phyloP scores from a whole-genome alignment of 2,329 filamentous ascomycete species.

The Fragosphaeria purpurea region DNA sequence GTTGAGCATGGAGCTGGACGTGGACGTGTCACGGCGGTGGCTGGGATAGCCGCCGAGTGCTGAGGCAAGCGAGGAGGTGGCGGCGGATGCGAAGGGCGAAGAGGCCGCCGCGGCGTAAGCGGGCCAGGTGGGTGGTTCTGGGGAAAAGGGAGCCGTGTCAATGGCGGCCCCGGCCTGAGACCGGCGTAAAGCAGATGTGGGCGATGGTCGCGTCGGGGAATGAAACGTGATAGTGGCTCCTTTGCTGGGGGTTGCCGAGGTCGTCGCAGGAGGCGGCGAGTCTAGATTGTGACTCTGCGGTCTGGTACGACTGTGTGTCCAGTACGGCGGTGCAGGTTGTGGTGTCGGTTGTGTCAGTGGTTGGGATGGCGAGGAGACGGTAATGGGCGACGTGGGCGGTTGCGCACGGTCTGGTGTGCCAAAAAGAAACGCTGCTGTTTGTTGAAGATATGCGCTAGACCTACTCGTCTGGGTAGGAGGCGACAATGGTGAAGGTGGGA shows the following conservation, averaged over 20 bases:
- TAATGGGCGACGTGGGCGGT: neutral
- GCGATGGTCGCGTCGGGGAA: too few species aligned
- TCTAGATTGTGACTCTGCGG: neutral
- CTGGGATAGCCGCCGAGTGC: neutral
- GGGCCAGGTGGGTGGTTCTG: too few species aligned
- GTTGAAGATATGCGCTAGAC: too few species aligned
- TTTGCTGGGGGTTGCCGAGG: neutral
- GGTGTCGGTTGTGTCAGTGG: neutral
- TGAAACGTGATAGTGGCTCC: too few species aligned
- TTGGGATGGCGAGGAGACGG: neutral
- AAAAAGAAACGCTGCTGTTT: too few species aligned
- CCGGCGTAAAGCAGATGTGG: too few species aligned
- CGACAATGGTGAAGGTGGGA: too few species aligned
- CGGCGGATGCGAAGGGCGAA: neutral
- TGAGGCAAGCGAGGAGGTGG: too few species aligned
- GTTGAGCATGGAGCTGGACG: conserved; percentile 1
- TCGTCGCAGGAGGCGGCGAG: neutral
- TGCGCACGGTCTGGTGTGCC: too few species aligned
- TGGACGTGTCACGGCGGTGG: conserved; percentile 8
- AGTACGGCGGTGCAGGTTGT: conserved; percentile 10
- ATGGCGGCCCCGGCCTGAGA: too few species aligned
- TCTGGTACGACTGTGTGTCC: conserved; percentile 10
- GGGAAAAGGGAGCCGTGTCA: too few species aligned
- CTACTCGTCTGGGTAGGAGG: too few species aligned
- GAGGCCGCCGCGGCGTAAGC: neutral